Evolutionary conservation across 768 basidiomycete species (phyloP), one percentile per base, ranked within the genome.

Genomic region (Tylopilus subfusipes): DNA sequence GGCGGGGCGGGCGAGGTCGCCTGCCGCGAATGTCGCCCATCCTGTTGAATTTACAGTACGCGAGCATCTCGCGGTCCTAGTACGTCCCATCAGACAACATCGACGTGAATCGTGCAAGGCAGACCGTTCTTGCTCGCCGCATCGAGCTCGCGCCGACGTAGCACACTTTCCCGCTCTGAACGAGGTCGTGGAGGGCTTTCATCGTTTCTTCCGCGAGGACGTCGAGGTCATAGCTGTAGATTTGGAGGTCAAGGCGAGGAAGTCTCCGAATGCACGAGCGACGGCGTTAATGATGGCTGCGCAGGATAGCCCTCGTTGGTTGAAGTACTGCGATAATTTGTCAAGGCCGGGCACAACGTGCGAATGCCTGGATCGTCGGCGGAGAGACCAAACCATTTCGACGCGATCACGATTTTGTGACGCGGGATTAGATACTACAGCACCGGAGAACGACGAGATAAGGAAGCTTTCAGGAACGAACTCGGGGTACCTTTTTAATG

Each of bases 71-170:
- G 1, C 73, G 68, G 50, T 80, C 78, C 78, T 34, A 34, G 14
- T 16, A 34, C 13, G n/a, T n/a, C n/a, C n/a, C n/a, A 34, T 14
- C 33, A 34, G 33, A 21, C 6, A 6, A 11, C 10, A 11, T 21
- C 21, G 12, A 4, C 4, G 2, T 5, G 16, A 16, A 3, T 34
- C n/a, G 13, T 33, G 12, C 3, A 16, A 43, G 1, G 8, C 9
- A 34, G 30, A 79, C 4, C 74, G 16, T 78, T 62, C 52, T 67
- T 68, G 34, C 68, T 64, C 7, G 79, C 79, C 72, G 66, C 76
- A 79, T 77, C 43, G 76, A 76, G 55, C 75, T 76, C 3, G 74
- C 76, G 7, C 78, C 79, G 33, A 82, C 74, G 57, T 82, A 83
- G 33, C 33, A 6, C 33, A 34, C 80, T 57, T 78, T 77, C 18